Base-by-base conservation (phyloP, 1,139 yeast genomes). In the Yamadazyma buinensis region DNA sequence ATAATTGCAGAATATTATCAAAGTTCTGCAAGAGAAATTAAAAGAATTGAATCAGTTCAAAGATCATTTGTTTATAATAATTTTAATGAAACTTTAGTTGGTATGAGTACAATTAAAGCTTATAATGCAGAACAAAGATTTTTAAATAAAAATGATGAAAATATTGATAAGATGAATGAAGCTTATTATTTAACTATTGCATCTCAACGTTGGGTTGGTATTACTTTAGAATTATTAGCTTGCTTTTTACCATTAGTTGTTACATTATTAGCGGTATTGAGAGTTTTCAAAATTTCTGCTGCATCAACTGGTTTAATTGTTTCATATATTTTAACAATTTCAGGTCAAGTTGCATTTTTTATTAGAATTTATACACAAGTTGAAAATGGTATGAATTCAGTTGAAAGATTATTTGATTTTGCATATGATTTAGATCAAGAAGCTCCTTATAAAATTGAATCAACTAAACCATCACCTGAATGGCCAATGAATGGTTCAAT, bases 371-470 rank as follows among this genome's bases (percentile, higher is more conserved):
- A 66, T 42, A 84, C 95, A 1, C 85, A 81, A 52, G 77, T 84
- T 22, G 95, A 87, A 55, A 85, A 83, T 58, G 84, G 83, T 54
- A 75, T 87, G 87, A 85, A 84, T 51, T 79, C 95, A 8, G 90
- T 81, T 7, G 96, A 87, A 61, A 75, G 96, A 54, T 60, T 88
- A 37, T 71, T 77, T 42, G 74, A 80, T 38, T 85, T 86, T 57
- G 94, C 92, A 0, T 68, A 49, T 34, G 42, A 54, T 25, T 54
- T 69, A 38, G 66, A 66, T 2, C 61, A 62, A 46, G 75, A 68
- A 48, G 70, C 69, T 11, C 56, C 69, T 32, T 55, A 77, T 55
- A 61, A 58, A 26, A 76, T 72, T 35, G 65, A 75, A 0, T 85
- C 74, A 39, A 64, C 66, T 12, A 59, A 70, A 9, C 92, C 94